These are phyloP conservation scores for Coniochaeta sp. DNA, from an alignment of 2,329 filamentous ascomycete species.

Conservation along the genomic window DNA sequence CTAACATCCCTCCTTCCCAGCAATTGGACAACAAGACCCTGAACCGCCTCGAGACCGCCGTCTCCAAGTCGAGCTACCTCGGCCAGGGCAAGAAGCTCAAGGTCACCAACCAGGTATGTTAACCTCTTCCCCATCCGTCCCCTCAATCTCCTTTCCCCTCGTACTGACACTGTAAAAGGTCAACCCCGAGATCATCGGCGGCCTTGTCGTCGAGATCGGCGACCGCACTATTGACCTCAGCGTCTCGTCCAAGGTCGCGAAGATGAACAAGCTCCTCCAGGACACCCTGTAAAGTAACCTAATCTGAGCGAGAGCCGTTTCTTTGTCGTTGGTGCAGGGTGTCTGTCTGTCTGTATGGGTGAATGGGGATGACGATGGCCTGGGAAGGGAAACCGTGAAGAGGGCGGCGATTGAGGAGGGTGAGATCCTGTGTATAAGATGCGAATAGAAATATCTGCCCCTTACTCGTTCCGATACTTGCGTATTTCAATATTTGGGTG, in stretches of 20 bases:
- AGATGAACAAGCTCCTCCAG: slow-evolving; percentile 98
- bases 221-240: slow-evolving; percentile 97
- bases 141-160: background rate
- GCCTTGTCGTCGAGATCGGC: slow-evolving; percentile 90
- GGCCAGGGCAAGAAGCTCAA: slow-evolving; percentile 95
- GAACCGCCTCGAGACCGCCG: slow-evolving; percentile 75
- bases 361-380: slow-evolving; percentile 17
- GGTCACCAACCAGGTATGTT: slow-evolving; percentile 74
- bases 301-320: slow-evolving; percentile 8
- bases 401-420: slow-evolving; percentile 1
- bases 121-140: background rate
- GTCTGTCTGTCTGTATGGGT: too few relatives aligned
- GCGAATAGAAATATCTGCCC: background rate
- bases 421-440: slow-evolving; percentile 1
- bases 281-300: slow-evolving; percentile 76
- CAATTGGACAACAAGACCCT: slow-evolving; percentile 83
- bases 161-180: slow-evolving; percentile 46
- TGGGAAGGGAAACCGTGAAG: slow-evolving; percentile 5
- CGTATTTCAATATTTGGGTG: too few relatives aligned
- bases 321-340: too few relatives aligned
- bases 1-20: slow-evolving; percentile 36
- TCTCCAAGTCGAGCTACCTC: slow-evolving; percentile 84
- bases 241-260: slow-evolving; percentile 88
- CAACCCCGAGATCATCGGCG: slow-evolving; percentile 90
- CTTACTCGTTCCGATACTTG: background rate